Base-by-base conservation (phyloP, 768 basidiomycete genomes). In the Epithele typhae region DNA sequence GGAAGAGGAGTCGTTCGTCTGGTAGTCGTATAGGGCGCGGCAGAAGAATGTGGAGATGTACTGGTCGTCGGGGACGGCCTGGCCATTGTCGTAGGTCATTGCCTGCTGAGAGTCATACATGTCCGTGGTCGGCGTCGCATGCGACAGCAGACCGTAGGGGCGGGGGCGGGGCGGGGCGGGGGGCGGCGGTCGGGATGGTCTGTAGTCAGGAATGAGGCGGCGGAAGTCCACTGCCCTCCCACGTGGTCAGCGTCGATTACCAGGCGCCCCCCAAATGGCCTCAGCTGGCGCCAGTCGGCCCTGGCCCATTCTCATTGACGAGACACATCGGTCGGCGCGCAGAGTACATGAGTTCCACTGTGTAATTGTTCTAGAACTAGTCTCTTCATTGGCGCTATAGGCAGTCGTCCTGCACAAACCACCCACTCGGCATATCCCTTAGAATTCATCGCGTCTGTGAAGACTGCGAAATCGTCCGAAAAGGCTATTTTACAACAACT, bases 1-100 rank as follows among this genome's bases (percentile, higher is more conserved):
- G 0, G 95, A 88, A 2, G 92, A 92, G 36, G 80, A 73, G 57
- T 97, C 93, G 59, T 85, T 73, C n/a, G 89, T 84, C 55, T 83
- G 76, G 65, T 93, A 94, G 68, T 92, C 88, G 64, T 95, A 99
- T 44, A 92, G 73, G 4, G 95, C 95, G 40, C 86, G 81, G 60
- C 94, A 96, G 69, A 93, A 92, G 62, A 92, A 78, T 17, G 86
- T 81, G 46, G 73, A 71, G 63, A 81, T 68, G 51, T 67, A 80
- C 57, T 78, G 78, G 54, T 84, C 83, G 49, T 81, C 81, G 56
- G 18, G 30, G 19, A 38, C 21, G 11, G 35, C 25, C 38, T 52
- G 43, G 2, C 22, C 10, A 25, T 49, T 45, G 25, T 52, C 53
- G 43, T 48, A 52, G 32, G 51, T n/a, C 35, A 37, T 54, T 12